Percentiles rank a stretch among this genome's conserved stretches.
Conservation (phyloP, 139 green algal genomes). For the Marvania coccoides region DNA sequence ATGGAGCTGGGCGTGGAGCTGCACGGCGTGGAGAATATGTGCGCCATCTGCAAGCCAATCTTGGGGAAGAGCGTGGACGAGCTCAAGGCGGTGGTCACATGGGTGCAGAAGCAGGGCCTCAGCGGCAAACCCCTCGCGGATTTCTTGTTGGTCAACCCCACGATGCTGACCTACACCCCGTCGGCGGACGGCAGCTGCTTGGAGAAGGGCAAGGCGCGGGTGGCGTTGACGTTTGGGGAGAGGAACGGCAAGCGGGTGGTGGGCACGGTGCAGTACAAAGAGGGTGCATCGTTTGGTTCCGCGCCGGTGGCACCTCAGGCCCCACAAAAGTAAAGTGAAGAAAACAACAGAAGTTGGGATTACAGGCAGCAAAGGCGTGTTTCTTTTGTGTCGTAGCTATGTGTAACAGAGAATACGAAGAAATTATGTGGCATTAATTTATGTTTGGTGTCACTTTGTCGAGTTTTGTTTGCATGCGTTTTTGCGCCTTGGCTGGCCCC, state of each 20-base stretch:
- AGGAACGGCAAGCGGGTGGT: neutral
- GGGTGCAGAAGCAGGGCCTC: slow-evolving; percentile 4
- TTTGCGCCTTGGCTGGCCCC: too few species aligned
- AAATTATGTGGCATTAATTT: too few species aligned
- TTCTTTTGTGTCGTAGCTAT: too few species aligned
- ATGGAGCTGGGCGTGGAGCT: slow-evolving; percentile 1
- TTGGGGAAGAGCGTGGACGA: neutral
- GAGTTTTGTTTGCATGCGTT: too few species aligned
- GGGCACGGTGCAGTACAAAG: slow-evolving; percentile 18
- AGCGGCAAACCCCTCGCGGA: neutral
- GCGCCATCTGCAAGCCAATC: slow-evolving; percentile 18
- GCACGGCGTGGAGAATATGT: slow-evolving; percentile 23
- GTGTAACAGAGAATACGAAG: too few species aligned
- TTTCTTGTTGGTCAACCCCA: slow-evolving; percentile 15
- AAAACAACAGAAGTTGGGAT: too few species aligned
- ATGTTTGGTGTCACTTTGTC: too few species aligned
- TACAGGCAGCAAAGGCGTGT: too few species aligned
- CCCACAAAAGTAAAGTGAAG: neutral
- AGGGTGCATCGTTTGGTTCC: slow-evolving; percentile 11
- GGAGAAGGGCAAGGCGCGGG: slow-evolving; percentile 18
- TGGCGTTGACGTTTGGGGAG: neutral
- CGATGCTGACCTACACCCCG: slow-evolving; percentile 17
- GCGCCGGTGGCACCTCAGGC: slow-evolving; percentile 15
- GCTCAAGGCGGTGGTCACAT: slow-evolving; percentile 15
- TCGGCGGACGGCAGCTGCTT: slow-evolving; percentile 7